phyloP scores from a whole-genome alignment of 306 rosid genomes.

The Lotus japonicus region DNA sequence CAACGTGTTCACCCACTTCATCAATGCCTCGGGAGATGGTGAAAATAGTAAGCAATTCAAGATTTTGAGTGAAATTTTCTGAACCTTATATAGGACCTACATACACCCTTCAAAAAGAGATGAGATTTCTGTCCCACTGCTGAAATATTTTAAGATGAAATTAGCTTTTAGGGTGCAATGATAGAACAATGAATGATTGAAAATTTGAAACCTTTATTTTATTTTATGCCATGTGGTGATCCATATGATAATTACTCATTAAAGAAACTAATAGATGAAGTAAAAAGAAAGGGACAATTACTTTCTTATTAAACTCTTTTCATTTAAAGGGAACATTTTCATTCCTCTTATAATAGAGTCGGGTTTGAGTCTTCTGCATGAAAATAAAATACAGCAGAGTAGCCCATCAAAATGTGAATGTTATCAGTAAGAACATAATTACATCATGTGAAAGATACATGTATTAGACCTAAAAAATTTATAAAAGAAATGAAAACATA shows the following conservation, averaged over 20 bases:
- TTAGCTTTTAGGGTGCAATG: conserved; percentile 18
- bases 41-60: not conserved
- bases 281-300: not conserved
- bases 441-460: too few relatives aligned
- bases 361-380: too few relatives aligned
- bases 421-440: too few relatives aligned
- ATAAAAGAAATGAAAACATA: not conserved
- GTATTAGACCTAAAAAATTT: not conserved
- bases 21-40: conserved; percentile 28
- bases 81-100: not conserved
- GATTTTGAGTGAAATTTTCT: not conserved
- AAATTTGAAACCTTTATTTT: conserved; percentile 6
- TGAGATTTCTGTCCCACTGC: conserved; percentile 1
- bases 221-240: not conserved
- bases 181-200: conserved; percentile 18
- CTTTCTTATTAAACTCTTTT: not conserved
- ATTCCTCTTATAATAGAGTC: too few relatives aligned
- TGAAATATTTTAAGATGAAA: not conserved
- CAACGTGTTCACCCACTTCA: conserved; percentile 21
- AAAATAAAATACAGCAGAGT: too few relatives aligned
- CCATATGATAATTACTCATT: conserved; percentile 8
- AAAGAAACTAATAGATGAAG: conserved; percentile 2
- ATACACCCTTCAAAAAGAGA: not conserved
- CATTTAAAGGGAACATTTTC: too few relatives aligned
- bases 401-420: too few relatives aligned